Evolutionary conservation across 2,329 filamentous ascomycete genomes (phyloP).

Genomic region (Fusarium denticulatum): DNA sequence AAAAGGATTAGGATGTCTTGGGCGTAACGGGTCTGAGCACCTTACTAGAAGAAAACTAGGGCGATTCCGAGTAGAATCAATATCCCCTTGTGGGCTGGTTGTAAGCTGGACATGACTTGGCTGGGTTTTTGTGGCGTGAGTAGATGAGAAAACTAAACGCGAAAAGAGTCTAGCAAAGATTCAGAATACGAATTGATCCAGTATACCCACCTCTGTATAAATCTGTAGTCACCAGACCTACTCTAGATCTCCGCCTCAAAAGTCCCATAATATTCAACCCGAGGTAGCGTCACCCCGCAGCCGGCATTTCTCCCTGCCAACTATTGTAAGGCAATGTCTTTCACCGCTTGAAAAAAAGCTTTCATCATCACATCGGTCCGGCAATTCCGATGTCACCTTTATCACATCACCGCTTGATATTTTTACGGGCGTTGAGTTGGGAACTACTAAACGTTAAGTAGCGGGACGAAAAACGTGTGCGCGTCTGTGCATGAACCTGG

Average conservation of each 20-base stretch:
- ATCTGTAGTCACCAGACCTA: background rate
- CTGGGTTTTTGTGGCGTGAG: background rate
- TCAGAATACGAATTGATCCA: background rate
- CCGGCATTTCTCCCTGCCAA: background rate
- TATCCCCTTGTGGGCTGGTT: background rate
- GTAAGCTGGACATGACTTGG: background rate
- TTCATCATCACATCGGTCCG: too few relatives aligned
- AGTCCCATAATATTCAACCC: background rate
- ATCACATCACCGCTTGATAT: background rate
- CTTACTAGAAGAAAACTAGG: background rate
- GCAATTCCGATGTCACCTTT: background rate
- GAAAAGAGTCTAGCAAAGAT: background rate
- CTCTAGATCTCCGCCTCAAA: background rate
- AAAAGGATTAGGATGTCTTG: rapidly evolving
- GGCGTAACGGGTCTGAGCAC: rapidly evolving
- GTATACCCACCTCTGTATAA: background rate
- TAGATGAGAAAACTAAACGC: background rate
- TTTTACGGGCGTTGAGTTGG: background rate
- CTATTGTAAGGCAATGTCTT: too few relatives aligned
- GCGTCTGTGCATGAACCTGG: background rate
- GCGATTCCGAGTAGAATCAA: background rate
- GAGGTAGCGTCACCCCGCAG: background rate
- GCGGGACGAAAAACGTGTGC: background rate
- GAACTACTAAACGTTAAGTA: background rate
- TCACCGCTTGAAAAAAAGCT: background rate